These are phyloP conservation scores for Globisporangium polare DNA, from an alignment of 352 stramenopile species.

Conservation along the genomic window DNA sequence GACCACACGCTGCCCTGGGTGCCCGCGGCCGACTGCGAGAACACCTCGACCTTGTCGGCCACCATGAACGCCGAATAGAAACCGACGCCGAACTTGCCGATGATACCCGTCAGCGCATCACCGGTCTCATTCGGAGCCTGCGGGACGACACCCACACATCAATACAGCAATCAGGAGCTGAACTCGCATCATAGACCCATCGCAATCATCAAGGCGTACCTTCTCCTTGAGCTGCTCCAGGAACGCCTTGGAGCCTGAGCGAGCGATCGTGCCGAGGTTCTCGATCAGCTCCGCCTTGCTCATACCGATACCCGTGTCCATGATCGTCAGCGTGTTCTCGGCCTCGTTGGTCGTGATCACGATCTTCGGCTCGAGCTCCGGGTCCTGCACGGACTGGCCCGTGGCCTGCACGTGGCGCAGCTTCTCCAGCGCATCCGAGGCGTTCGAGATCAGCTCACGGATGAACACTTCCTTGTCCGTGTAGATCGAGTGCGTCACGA, in stretches of 20 bases:
- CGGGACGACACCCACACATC: neutral
- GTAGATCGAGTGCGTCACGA: slow-evolving; percentile 99
- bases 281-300: slow-evolving; percentile 94
- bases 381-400: slow-evolving; percentile 59
- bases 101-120: slow-evolving; percentile 90
- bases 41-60: slow-evolving; percentile 94
- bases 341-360: slow-evolving; percentile 95
- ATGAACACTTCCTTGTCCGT: slow-evolving; percentile 99
- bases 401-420: slow-evolving; percentile 92
- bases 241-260: slow-evolving; percentile 97
- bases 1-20: slow-evolving; percentile 59
- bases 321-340: slow-evolving; percentile 95
- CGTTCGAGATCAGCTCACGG: slow-evolving; percentile 98
- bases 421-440: slow-evolving; percentile 98
- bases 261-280: slow-evolving; percentile 99
- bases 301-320: slow-evolving; percentile 98
- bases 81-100: slow-evolving; percentile 99
- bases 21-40: slow-evolving; percentile 71
- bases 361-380: slow-evolving; percentile 94
- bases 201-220: slow-evolving; percentile 10
- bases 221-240: slow-evolving; percentile 90
- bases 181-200: neutral
- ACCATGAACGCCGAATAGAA: slow-evolving; percentile 99
- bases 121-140: slow-evolving; percentile 49
- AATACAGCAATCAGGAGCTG: neutral